Evolutionary conservation across 2,329 filamentous ascomycete genomes (phyloP).

Genomic region (Phaeosphaeria sp.): DNA sequence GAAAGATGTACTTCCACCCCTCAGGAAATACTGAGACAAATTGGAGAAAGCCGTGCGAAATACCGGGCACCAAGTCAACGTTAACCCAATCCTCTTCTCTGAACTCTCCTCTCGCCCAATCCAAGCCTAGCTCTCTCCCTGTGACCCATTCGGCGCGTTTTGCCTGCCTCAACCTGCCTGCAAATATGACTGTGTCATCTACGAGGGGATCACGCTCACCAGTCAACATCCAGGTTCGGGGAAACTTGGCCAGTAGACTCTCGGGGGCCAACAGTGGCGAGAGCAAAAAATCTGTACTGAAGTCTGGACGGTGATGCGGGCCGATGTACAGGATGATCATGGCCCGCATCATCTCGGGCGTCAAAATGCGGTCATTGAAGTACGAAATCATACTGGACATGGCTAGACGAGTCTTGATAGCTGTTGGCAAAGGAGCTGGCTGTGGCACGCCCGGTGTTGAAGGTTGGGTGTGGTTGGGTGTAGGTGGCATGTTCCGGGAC

Average conservation of each 20-base stretch:
- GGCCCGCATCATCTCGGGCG: slow-evolving; percentile 97
- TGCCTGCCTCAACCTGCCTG: slow-evolving; percentile 82
- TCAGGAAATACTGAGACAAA: slow-evolving; percentile 89
- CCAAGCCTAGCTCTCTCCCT: slow-evolving; percentile 63
- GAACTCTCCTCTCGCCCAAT: slow-evolving; percentile 63
- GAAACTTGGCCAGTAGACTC: slow-evolving; percentile 80
- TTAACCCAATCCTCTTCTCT: slow-evolving; percentile 79
- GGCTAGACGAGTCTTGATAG: slow-evolving; percentile 82
- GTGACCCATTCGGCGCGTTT: slow-evolving; percentile 66
- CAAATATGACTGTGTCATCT: slow-evolving; percentile 96
- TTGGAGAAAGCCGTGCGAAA: slow-evolving; percentile 92
- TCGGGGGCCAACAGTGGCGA: slow-evolving; percentile 91
- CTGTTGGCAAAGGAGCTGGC: slow-evolving; percentile 49
- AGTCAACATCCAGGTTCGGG: slow-evolving; percentile 92
- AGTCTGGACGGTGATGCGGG: slow-evolving; percentile 90
- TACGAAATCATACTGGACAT: slow-evolving; percentile 98
- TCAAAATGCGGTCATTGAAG: slow-evolving; percentile 93
- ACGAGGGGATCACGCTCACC: slow-evolving; percentile 95
- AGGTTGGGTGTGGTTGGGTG: slow-evolving; percentile 25
- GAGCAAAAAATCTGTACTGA: slow-evolving; percentile 87
- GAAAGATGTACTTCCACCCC: slow-evolving; percentile 85
- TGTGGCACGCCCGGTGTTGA: slow-evolving; percentile 32
- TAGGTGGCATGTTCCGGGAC: slow-evolving; percentile 18
- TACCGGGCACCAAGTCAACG: slow-evolving; percentile 83
- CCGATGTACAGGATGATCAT: slow-evolving; percentile 99